Evolutionary conservation across 2,329 filamentous ascomycete genomes (phyloP).

Genomic region (Lecanicillium sp.): DNA sequence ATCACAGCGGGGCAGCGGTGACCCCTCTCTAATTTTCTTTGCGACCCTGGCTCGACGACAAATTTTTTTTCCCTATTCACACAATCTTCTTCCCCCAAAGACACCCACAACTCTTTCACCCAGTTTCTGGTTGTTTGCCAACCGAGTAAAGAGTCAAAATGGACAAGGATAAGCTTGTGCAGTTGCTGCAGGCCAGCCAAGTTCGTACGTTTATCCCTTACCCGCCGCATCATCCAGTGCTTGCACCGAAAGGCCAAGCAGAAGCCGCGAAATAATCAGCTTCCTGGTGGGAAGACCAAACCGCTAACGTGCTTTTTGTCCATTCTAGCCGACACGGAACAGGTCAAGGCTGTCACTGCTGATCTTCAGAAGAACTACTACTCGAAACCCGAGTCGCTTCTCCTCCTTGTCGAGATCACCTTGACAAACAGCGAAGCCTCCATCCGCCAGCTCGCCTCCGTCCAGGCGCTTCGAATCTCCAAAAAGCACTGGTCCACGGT

Average conservation of each 20-base stretch:
- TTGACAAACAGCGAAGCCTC: slow-evolving; percentile 65
- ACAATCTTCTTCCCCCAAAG: slow-evolving; percentile 3
- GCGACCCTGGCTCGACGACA: slow-evolving; percentile 5
- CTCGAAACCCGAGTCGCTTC: slow-evolving; percentile 72
- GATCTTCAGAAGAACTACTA: slow-evolving; percentile 93
- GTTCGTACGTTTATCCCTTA: slow-evolving; percentile 56
- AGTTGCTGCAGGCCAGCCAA: slow-evolving; percentile 80
- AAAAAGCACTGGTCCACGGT: slow-evolving; percentile 78
- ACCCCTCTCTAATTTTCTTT: slow-evolving; percentile 10
- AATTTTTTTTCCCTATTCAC: slow-evolving; percentile 6
- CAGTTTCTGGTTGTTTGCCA: slow-evolving; percentile 1
- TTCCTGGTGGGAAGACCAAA: slow-evolving; percentile 3
- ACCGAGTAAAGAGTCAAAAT: slow-evolving; percentile 19
- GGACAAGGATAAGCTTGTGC: slow-evolving; percentile 65
- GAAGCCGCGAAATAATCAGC: too few relatives aligned
- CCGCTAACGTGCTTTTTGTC: slow-evolving; percentile 23
- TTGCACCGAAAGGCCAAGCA: too few relatives aligned
- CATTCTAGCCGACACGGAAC: slow-evolving; percentile 77
- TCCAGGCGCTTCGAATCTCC: slow-evolving; percentile 79
- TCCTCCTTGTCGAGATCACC: slow-evolving; percentile 80
- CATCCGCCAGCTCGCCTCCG: slow-evolving; percentile 82
- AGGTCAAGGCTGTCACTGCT: slow-evolving; percentile 82
- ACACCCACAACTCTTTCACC: not conserved
- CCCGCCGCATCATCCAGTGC: too few relatives aligned
- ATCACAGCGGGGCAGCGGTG: slow-evolving; percentile 6